Conservation (phyloP, 177 flowering plant genomes). For the Vitis hybrid region DNA sequence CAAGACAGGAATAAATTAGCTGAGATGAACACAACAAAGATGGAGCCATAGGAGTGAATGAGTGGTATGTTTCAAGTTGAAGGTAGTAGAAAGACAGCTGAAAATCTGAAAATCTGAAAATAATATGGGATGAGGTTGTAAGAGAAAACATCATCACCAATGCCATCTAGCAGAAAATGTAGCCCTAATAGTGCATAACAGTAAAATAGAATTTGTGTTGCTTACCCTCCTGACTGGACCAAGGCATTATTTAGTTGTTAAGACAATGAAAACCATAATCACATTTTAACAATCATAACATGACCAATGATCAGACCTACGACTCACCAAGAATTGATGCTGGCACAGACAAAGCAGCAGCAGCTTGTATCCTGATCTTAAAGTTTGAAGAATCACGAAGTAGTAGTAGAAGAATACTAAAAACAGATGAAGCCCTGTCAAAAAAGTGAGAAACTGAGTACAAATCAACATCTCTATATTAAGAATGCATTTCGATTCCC, state of each 20-base stretch:
- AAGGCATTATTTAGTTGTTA: not conserved
- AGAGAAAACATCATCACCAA: not conserved
- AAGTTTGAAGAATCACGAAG: constrained; percentile 90
- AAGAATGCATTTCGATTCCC: not conserved
- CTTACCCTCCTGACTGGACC: not conserved
- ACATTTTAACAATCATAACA: not conserved
- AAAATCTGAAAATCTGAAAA: not conserved
- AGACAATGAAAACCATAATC: not conserved
- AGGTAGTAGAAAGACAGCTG: not conserved
- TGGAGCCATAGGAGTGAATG: no score
- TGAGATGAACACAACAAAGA: no score
- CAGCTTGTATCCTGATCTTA: constrained; percentile 95
- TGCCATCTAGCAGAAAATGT: not conserved
- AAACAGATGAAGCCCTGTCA: constrained; percentile 87
- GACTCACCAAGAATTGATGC: constrained; percentile 60
- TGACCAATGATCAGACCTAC: not conserved
- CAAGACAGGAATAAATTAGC: no score
- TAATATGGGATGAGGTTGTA: not conserved
- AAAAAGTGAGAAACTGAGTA: constrained; percentile 3
- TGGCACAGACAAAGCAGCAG: constrained; percentile 93
- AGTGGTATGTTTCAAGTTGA: not conserved
- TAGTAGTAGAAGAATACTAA: constrained; percentile 76
- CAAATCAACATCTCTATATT: not conserved
- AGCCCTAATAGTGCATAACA: not conserved
- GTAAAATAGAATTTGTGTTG: not conserved